Conservation (phyloP, 768 basidiomycete genomes). For the Rubroboletus pulcherrimus region DNA sequence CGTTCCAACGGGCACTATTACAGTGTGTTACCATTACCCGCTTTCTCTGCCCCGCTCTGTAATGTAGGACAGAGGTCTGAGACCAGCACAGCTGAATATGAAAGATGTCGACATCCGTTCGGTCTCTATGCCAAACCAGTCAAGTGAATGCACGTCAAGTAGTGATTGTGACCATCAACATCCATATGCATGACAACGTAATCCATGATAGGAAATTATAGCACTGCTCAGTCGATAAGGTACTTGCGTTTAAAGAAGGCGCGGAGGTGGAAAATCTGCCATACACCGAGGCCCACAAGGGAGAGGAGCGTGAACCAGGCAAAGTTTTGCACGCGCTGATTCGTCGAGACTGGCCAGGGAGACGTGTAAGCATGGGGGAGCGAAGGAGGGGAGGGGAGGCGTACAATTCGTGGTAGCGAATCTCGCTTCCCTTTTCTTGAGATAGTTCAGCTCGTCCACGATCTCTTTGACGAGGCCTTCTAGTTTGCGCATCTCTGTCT, state of each 20-base stretch:
- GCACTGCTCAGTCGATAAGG: constrained; percentile 66
- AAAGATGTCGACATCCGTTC: background rate
- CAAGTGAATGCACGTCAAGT: background rate
- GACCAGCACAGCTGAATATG: background rate
- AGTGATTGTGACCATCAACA: background rate
- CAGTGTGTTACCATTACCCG: background rate
- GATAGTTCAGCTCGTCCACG: constrained; percentile 87
- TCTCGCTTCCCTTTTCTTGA: constrained; percentile 83
- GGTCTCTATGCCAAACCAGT: background rate
- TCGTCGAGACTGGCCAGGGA: constrained; percentile 72
- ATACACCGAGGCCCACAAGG: constrained; percentile 76
- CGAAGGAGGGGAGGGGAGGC: constrained; percentile 25
- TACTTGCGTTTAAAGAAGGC: constrained; percentile 96
- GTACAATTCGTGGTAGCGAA: constrained; percentile 88
- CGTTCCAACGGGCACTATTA: background rate
- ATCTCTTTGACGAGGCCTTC: constrained; percentile 95
- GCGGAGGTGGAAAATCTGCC: constrained; percentile 94
- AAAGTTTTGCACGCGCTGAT: constrained; percentile 87
- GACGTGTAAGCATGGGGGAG: background rate
- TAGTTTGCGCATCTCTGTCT: constrained; percentile 97
- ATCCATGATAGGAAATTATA: constrained; percentile 5
- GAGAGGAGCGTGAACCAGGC: constrained; percentile 83
- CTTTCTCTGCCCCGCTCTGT: background rate
- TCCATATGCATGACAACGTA: background rate
- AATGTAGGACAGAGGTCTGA: constrained; percentile 9